Evolutionary conservation across 2,329 filamentous ascomycete genomes (phyloP).

Genomic region (Chaetomiaceae sp.): DNA sequence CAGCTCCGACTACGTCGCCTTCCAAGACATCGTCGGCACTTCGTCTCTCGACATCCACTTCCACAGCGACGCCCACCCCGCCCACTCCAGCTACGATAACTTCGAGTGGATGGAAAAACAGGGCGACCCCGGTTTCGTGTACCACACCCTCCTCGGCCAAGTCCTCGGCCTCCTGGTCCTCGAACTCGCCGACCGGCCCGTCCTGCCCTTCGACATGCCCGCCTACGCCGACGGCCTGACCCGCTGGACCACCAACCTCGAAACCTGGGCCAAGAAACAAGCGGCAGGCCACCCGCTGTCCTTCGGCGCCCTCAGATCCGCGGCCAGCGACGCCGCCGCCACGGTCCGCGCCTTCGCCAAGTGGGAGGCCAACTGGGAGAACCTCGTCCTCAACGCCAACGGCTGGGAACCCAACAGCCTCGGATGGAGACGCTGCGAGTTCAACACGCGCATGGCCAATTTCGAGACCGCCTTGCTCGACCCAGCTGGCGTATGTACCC

Average conservation of each 20-base stretch:
- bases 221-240: constrained; percentile 65
- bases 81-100: constrained; percentile 83
- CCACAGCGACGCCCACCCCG: constrained; percentile 59
- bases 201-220: constrained; percentile 76
- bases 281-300: constrained; percentile 37
- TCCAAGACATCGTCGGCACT: constrained; percentile 85
- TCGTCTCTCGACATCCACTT: constrained; percentile 86
- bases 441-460: constrained; percentile 71
- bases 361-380: constrained; percentile 77
- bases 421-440: constrained; percentile 62
- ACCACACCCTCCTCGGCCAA: constrained; percentile 75
- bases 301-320: constrained; percentile 56
- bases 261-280: constrained; percentile 54
- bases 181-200: constrained; percentile 74
- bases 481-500: constrained; percentile 66
- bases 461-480: constrained; percentile 86
- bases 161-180: constrained; percentile 77
- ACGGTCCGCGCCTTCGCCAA: constrained; percentile 62
- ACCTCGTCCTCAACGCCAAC: constrained; percentile 61
- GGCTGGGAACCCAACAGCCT: constrained; percentile 72
- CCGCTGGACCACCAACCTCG: constrained; percentile 61
- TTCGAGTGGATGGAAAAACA: constrained; percentile 78
- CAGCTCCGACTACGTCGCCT: constrained; percentile 79
- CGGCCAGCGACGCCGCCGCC: constrained; percentile 55
- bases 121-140: constrained; percentile 76